phyloP scores from a whole-genome alignment of 495 filamentous ascomycete species.

The Daldinia childiae region DNA sequence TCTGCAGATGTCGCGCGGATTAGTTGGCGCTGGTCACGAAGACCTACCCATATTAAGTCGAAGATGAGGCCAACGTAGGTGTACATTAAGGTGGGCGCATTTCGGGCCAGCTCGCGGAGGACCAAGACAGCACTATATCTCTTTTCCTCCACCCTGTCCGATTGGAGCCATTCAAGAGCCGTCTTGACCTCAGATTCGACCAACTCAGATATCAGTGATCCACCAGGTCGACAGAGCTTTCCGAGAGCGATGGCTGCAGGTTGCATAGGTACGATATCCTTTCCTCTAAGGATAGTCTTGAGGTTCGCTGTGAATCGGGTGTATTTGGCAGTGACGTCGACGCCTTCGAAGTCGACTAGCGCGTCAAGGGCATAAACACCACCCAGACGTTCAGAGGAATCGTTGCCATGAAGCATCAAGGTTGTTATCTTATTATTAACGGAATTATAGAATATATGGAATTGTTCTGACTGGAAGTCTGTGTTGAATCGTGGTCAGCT shows the following conservation, averaged over 20 bases:
- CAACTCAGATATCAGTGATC: slow-evolving; percentile 92
- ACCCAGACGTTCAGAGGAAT: slow-evolving; percentile 86
- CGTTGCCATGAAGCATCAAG: slow-evolving; percentile 82
- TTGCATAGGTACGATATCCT: slow-evolving; percentile 86
- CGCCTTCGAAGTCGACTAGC: slow-evolving; percentile 94
- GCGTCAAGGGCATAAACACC: slow-evolving; percentile 91
- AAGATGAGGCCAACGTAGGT: slow-evolving; percentile 89
- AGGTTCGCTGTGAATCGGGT: slow-evolving; percentile 91
- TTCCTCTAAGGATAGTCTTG: slow-evolving; percentile 85
- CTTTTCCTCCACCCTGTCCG: slow-evolving; percentile 90
- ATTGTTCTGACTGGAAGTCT: slow-evolving; percentile 83
- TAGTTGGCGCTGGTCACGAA: slow-evolving; percentile 85
- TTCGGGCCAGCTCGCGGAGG: slow-evolving; percentile 86
- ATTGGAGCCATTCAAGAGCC: slow-evolving; percentile 93
- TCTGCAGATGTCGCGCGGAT: slow-evolving; percentile 93
- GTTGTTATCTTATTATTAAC: slow-evolving; percentile 79
- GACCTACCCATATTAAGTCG: slow-evolving; percentile 92
- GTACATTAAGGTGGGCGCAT: slow-evolving; percentile 93
- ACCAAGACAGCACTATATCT: slow-evolving; percentile 91
- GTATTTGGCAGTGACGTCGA: slow-evolving; percentile 93
- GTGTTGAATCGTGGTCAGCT: slow-evolving; percentile 20
- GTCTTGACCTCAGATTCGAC: slow-evolving; percentile 97
- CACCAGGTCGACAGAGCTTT: slow-evolving; percentile 88
- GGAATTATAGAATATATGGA: slow-evolving; percentile 78
- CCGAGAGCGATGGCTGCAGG: slow-evolving; percentile 88